Evolutionary conservation across 2,329 filamentous ascomycete species (phyloP).

Genomic region (Plectosphaerella plurivora): DNA sequence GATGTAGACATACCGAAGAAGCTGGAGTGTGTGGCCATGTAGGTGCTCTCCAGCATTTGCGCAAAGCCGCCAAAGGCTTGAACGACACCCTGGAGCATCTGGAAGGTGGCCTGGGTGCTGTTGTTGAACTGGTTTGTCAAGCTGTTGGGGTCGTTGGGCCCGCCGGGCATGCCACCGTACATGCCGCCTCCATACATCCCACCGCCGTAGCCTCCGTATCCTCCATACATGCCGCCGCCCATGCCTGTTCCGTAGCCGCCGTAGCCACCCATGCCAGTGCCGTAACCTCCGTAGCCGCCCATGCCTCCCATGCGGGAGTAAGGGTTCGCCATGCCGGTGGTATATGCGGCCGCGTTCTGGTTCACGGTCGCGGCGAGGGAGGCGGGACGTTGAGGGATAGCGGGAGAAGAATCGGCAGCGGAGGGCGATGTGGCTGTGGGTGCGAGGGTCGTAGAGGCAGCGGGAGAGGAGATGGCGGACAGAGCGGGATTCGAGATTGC

Average conservation of each 20-base stretch:
- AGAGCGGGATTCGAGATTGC: constrained; percentile 23
- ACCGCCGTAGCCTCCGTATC: constrained; percentile 30
- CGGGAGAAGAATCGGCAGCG: constrained; percentile 48
- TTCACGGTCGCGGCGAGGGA: constrained; percentile 77
- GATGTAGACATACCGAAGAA: constrained; percentile 74
- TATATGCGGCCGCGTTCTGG: constrained; percentile 82
- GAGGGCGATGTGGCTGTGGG: constrained; percentile 35
- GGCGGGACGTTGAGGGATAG: constrained; percentile 75
- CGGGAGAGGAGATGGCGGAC: constrained; percentile 27
- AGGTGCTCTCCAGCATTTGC: constrained; percentile 99
- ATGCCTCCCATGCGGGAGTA: constrained; percentile 46
- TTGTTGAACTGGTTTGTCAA: constrained; percentile 93
- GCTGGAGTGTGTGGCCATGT: constrained; percentile 98
- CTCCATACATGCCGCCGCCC: constrained; percentile 29
- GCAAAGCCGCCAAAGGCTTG: constrained; percentile 96
- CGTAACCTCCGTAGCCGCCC: constrained; percentile 31
- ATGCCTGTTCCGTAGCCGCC: constrained; percentile 31
- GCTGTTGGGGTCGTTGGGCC: constrained; percentile 87
- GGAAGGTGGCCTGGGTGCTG: constrained; percentile 93
- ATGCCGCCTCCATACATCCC: constrained; percentile 38
- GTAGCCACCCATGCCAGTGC: constrained; percentile 24
- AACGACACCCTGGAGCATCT: constrained; percentile 96
- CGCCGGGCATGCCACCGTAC: constrained; percentile 37
- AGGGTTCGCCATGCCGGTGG: constrained; percentile 42
- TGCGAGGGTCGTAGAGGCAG: constrained; percentile 33